phyloP scores from a whole-genome alignment of 768 basidiomycete species.

The Arthromyces matolae region DNA sequence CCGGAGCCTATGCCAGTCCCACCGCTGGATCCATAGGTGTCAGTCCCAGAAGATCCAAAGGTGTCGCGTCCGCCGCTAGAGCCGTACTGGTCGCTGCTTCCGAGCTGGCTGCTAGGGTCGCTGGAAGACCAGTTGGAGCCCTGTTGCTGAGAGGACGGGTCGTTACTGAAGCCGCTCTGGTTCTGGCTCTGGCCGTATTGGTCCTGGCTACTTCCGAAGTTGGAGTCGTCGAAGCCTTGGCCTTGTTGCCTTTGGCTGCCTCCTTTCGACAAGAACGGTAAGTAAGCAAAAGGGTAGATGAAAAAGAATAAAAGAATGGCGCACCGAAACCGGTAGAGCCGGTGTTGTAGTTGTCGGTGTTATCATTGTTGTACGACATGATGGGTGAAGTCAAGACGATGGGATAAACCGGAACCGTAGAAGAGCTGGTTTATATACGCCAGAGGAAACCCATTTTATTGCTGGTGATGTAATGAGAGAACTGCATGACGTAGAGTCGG shows the following conservation, averaged over 20 bases:
- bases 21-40: conserved; percentile 7
- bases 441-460: no score
- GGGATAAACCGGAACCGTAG: no score
- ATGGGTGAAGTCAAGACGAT: conserved; percentile 1
- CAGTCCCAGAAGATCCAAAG: conserved; percentile 13
- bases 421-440: conserved; percentile 11
- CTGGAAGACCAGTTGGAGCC: conserved; percentile 2
- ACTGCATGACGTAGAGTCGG: conserved; percentile 8
- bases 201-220: background rate
- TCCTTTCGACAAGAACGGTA: no score
- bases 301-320: background rate
- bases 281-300: background rate
- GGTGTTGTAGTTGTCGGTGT: conserved; percentile 7
- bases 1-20: conserved; percentile 7
- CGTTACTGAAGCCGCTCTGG: background rate
- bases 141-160: background rate
- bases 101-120: conserved; percentile 1
- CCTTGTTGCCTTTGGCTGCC: conserved; percentile 8
- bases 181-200: background rate
- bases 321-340: conserved; percentile 8
- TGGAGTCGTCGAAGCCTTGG: conserved; percentile 1
- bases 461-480: conserved; percentile 1
- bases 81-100: conserved; percentile 3
- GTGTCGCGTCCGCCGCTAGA: conserved; percentile 3
- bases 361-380: conserved; percentile 17